These are phyloP conservation scores for Beta corolliflora DNA, from an alignment of 179 eudicot genomes.

Conservation along the genomic window DNA sequence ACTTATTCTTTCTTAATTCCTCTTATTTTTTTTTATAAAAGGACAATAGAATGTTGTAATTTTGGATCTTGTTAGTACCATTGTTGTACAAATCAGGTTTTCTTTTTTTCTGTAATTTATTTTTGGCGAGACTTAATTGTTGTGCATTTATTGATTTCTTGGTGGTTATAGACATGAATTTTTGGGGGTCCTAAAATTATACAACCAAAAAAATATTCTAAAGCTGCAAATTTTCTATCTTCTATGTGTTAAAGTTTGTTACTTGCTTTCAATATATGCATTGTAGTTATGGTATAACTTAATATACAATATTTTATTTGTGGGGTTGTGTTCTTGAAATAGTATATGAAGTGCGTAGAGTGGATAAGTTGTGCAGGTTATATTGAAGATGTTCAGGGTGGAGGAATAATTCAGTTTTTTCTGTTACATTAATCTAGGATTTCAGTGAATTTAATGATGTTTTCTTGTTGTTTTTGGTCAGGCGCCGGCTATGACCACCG, in stretches of 20 bases:
- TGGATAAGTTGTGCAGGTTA: neutral
- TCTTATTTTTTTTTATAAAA: conserved; percentile 1
- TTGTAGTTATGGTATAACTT: conserved; percentile 18
- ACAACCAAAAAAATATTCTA: neutral
- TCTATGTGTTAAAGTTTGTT: neutral
- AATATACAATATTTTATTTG: neutral
- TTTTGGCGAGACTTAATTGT: neutral
- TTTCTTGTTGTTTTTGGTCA: conserved; percentile 28
- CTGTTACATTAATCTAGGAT: neutral
- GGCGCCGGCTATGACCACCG: conserved; percentile 60
- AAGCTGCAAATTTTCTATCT: neutral
- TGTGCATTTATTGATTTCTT: conserved; percentile 2
- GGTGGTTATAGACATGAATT: neutral
- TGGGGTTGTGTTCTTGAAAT: conserved; percentile 10
- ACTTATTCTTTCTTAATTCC: neutral
- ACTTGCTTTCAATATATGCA: conserved; percentile 9
- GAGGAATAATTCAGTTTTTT: conserved; percentile 2
- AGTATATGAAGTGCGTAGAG: conserved; percentile 10
- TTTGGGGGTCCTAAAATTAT: neutral
- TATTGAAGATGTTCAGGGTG: neutral
- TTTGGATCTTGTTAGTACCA: neutral
- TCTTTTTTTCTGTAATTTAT: neutral
- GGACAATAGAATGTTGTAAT: neutral
- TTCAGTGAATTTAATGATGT: conserved; percentile 2
- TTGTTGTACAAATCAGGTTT: conserved; percentile 16